Evolutionary conservation across 2,329 filamentous ascomycete species (phyloP), one percentile per base, ranked within the genome.

Genomic region (Trichoderma semiorbis): DNA sequence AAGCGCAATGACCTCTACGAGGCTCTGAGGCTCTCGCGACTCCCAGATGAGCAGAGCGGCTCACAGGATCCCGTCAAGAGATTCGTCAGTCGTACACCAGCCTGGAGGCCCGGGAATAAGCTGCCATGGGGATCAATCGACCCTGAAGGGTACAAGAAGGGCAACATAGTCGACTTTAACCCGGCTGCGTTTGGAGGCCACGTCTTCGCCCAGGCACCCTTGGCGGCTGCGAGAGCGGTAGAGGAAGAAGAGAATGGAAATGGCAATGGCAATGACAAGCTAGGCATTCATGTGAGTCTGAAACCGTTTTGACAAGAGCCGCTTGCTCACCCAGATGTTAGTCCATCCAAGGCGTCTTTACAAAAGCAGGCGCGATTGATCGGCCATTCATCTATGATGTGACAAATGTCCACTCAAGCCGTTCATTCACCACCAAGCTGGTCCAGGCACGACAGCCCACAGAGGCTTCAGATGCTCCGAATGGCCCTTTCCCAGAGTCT

Each of bases 261-360:
- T 50, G 47, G 72, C 10, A 50, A 32, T 10, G 16, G 67, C 14
- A 71, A 72, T 16, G 75, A 73, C 5, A 77, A 69, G 11, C 76
- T 81, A 3, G 80, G 79, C 1, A 80, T 84, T 58, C 82, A 84
- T 75, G 82, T 83, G 72, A 75, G 82, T 78, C 28, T n/a, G n/a
- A 12, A 36, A 7, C 8, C 39, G 28, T 32, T 6, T 10, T 7
- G 14, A 24, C 16, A 3, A 14, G 32, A 50, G 14, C 34, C 7
- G 7, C 3, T 11, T 16, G 21, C 16, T 16, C 24, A 8, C 10
- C 10, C 7, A 28, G 21, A n/a, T 16, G 5, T 2, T 47, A 89
- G 87, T 85, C 86, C 10, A 86, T 89, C 26, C 85, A 88, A 75
- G 87, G 86, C 10, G 86, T 84, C 75, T 90, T 89, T 75, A 85